phyloP scores from a whole-genome alignment of 192 early-diverging fungal species.

The Mortierella hygrophila region DNA sequence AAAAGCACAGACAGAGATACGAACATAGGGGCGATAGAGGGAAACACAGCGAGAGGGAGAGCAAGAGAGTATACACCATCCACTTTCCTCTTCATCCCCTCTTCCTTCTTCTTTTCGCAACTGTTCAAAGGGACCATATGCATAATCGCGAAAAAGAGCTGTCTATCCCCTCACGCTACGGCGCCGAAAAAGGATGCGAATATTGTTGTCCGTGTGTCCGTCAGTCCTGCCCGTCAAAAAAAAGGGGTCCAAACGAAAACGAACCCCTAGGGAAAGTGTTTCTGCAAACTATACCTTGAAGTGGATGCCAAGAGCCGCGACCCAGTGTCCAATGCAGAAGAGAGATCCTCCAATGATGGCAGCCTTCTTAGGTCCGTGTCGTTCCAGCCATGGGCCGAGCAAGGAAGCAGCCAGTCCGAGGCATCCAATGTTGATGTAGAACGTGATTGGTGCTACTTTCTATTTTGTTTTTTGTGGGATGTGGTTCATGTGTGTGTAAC shows the following conservation, averaged over 20 bases:
- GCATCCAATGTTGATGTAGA: conserved; percentile 69
- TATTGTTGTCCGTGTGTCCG: no score
- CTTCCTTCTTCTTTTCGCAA: background rate
- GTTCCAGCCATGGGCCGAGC: conserved; percentile 72
- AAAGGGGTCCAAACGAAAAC: background rate
- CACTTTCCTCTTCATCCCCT: background rate
- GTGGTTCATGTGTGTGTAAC: background rate
- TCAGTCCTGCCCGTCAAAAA: no score
- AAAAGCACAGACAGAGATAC: background rate
- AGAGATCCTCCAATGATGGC: conserved; percentile 60
- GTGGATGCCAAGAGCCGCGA: conserved; percentile 64
- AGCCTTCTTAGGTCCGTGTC: conserved; percentile 62
- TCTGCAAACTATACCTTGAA: conserved; percentile 47
- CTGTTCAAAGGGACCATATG: background rate
- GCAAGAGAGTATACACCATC: background rate
- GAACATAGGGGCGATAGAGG: background rate
- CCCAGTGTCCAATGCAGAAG: conserved; percentile 66
- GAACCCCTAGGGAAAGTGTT: background rate
- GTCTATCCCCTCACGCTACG: background rate
- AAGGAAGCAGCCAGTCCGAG: conserved; percentile 66
- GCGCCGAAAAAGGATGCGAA: no score
- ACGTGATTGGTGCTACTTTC: conserved; percentile 65
- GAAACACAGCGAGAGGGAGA: no score
- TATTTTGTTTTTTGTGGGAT: background rate
- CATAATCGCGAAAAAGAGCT: background rate